A percentile compares a stretch with the other conserved stretches of the same genome.
These are phyloP conservation scores for Leccinum sublutescens DNA, from an alignment of 768 basidiomycete genomes.

Conservation along the genomic window DNA sequence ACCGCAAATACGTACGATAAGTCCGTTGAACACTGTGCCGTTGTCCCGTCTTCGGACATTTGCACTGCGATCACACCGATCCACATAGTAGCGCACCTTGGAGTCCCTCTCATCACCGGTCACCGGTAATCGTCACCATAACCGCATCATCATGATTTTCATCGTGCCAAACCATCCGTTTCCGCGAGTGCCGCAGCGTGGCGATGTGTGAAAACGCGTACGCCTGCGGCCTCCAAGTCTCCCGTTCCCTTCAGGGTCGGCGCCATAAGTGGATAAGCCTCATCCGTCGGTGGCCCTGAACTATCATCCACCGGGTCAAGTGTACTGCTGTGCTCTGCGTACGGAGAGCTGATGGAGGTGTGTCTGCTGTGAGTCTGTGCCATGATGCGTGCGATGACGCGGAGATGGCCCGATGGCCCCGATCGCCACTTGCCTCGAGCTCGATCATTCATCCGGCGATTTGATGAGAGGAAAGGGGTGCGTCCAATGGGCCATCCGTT, in stretches of 20 bases:
- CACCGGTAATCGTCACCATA: not conserved
- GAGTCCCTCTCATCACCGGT: not conserved
- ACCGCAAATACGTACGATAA: not conserved
- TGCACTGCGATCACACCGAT: not conserved
- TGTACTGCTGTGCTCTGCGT: not conserved
- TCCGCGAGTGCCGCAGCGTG: not conserved
- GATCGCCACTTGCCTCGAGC: not conserved
- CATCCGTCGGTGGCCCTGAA: not conserved
- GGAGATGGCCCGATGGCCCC: not conserved
- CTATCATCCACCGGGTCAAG: not conserved
- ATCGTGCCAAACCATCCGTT: not conserved
- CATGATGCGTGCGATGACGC: not conserved
- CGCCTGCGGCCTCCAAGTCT: not conserved
- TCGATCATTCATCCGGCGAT: not conserved
- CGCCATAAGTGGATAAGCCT: not conserved
- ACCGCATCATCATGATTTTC: not conserved
- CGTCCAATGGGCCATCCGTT: not conserved
- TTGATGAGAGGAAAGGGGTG: not conserved
- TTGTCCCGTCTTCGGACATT: not conserved
- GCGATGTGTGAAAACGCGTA: not conserved
- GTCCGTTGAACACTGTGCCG: not conserved
- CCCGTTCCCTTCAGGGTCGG: not conserved
- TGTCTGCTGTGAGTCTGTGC: not conserved
- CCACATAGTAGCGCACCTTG: not conserved
- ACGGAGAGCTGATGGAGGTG: not conserved